phyloP scores from a whole-genome alignment of 116 monocot genomes.

The Cymodocea nodosa region DNA sequence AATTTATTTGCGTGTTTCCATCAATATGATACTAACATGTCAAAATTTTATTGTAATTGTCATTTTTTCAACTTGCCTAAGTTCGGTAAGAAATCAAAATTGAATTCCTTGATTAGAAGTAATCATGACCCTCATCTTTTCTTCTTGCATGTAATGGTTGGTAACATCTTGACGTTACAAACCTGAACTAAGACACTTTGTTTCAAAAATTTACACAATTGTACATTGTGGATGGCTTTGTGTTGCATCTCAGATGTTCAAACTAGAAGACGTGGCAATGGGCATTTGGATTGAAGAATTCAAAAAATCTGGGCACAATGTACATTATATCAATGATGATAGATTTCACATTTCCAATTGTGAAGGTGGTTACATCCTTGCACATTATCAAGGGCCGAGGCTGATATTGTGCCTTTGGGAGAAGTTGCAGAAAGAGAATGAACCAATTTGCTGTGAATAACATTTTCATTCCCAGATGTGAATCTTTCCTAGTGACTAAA shows the following conservation, averaged over 20 bases:
- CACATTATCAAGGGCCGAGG: slow-evolving; percentile 85
- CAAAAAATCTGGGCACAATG: slow-evolving; percentile 44
- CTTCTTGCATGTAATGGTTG: neutral
- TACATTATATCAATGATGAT: slow-evolving; percentile 58
- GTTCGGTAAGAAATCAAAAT: too few relatives aligned
- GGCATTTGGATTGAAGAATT: slow-evolving; percentile 90
- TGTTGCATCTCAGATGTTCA: slow-evolving; percentile 48
- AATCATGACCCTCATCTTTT: neutral
- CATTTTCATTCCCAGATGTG: neutral
- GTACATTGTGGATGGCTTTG: neutral
- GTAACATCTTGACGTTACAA: too few relatives aligned
- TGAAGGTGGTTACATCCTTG: slow-evolving; percentile 61
- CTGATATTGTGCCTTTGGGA: slow-evolving; percentile 75
- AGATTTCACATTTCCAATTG: slow-evolving; percentile 52
- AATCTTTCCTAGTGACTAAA: neutral
- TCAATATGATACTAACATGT: too few relatives aligned
- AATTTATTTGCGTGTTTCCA: too few relatives aligned
- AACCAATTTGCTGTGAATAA: slow-evolving; percentile 64
- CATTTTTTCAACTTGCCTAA: too few relatives aligned
- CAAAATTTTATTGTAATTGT: too few relatives aligned
- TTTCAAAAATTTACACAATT: neutral
- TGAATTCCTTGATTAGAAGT: neutral
- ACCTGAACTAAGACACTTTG: neutral
- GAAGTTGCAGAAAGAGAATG: slow-evolving; percentile 46
- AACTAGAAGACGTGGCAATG: slow-evolving; percentile 93